These are phyloP conservation scores for Aspergillus sclerotiicarbonarius DNA, from an alignment of 495 filamentous ascomycete species.

Conservation along the genomic window DNA sequence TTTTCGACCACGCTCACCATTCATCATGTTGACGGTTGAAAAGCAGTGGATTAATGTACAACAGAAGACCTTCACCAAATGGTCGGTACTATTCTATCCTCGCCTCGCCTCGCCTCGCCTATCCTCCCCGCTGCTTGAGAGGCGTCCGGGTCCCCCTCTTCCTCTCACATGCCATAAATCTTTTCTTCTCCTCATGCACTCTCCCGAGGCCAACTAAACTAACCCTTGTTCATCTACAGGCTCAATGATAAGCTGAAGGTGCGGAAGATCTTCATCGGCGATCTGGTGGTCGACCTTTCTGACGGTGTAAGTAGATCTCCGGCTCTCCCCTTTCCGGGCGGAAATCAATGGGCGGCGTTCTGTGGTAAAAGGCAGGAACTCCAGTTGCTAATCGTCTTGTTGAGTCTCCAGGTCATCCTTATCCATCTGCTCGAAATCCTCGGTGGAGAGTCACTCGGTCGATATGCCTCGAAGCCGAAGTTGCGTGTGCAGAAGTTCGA, in stretches of 20 bases:
- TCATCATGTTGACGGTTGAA: conserved; percentile 63
- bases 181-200: conserved; percentile 4
- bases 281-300: conserved; percentile 83
- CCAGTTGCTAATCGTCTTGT: background rate
- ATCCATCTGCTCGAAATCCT: conserved; percentile 97
- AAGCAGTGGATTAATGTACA: conserved; percentile 95
- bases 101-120: conserved; percentile 16
- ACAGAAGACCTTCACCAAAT: conserved; percentile 99
- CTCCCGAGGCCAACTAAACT: background rate
- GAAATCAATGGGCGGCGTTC: background rate
- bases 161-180: background rate
- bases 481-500: conserved; percentile 96
- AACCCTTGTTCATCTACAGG: conserved; percentile 47
- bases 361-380: background rate
- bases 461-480: conserved; percentile 94
- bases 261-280: conserved; percentile 71
- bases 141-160: background rate
- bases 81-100: conserved; percentile 44
- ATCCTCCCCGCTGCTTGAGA: background rate
- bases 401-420: conserved; percentile 67
- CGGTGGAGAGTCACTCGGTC: conserved; percentile 86
- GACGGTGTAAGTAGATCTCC: conserved; percentile 69
- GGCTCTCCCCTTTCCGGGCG: background rate
- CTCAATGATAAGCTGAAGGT: conserved; percentile 89
- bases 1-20: conserved; percentile 19